Conservation (phyloP, 768 basidiomycete genomes). For the Suillus bovinus region DNA sequence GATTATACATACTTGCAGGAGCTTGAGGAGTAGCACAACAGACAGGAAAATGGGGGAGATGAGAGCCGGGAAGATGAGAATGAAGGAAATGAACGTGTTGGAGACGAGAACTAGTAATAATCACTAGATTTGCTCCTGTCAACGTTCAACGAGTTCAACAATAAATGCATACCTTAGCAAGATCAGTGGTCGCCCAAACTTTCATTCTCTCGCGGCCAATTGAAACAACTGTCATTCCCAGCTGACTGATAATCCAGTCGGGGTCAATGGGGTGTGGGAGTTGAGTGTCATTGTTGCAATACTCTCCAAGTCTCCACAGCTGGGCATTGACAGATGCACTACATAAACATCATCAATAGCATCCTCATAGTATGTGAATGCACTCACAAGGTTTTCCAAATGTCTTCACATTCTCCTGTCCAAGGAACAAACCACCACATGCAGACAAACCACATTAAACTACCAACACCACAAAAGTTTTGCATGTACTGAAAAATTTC, state of each 20-base stretch:
- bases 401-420: background rate
- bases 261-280: background rate
- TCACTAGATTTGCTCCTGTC: no score
- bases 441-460: background rate
- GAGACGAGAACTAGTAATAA: no score
- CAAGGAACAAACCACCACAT: conserved; percentile 4
- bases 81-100: no score
- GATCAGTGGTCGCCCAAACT: background rate
- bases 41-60: no score
- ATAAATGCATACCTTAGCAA: background rate
- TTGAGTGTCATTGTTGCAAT: background rate
- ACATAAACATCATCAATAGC: no score
- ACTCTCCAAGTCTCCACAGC: conserved; percentile 9
- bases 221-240: background rate
- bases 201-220: no score
- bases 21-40: no score
- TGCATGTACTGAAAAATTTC: conserved; percentile 6
- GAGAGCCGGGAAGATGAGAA: no score
- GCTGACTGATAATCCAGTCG: background rate
- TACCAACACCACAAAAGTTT: background rate
- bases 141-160: no score
- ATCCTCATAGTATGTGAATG: no score
- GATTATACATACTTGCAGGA: no score
- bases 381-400: conserved; percentile 7
- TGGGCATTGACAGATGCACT: no score